Conservation (phyloP, 805 yeast genomes). For the Wickerhamomyces pijperi region DNA sequence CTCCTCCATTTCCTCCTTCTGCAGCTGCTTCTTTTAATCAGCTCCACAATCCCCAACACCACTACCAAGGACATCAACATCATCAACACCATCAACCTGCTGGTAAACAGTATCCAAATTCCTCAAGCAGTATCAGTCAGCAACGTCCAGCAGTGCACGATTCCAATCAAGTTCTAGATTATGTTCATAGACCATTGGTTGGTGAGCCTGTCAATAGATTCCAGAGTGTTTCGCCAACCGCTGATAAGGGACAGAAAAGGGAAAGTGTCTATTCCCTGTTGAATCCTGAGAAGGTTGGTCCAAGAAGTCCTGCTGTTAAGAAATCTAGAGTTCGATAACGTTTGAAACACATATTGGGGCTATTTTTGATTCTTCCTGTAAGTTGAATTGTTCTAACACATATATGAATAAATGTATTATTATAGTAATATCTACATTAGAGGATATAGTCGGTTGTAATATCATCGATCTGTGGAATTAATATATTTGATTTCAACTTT, state of each 20-base stretch:
- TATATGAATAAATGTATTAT: too few relatives aligned
- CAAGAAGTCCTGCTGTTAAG: neutral
- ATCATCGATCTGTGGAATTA: too few relatives aligned
- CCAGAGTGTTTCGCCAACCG: neutral
- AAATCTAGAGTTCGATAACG: neutral
- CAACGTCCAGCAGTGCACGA: too few relatives aligned
- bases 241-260: neutral
- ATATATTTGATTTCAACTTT: too few relatives aligned
- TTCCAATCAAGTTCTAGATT: constrained; percentile 9
- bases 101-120: neutral
- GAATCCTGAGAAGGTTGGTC: constrained; percentile 14
- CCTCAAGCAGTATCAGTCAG: too few relatives aligned
- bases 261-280: constrained; percentile 15
- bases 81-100: neutral
- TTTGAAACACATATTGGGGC: too few relatives aligned
- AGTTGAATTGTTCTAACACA: too few relatives aligned
- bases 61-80: neutral
- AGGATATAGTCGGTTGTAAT: too few relatives aligned
- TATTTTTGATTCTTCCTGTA: too few relatives aligned
- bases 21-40: too few relatives aligned
- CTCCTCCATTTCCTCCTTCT: constrained; percentile 7
- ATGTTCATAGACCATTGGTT: neutral
- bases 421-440: too few relatives aligned
- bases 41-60: constrained; percentile 1
- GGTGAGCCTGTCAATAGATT: neutral